Percentiles rank a stretch among this genome's conserved stretches.
phyloP scores from a whole-genome alignment of 1,139 yeast genomes.

The Blastobotrys capitulatus region DNA sequence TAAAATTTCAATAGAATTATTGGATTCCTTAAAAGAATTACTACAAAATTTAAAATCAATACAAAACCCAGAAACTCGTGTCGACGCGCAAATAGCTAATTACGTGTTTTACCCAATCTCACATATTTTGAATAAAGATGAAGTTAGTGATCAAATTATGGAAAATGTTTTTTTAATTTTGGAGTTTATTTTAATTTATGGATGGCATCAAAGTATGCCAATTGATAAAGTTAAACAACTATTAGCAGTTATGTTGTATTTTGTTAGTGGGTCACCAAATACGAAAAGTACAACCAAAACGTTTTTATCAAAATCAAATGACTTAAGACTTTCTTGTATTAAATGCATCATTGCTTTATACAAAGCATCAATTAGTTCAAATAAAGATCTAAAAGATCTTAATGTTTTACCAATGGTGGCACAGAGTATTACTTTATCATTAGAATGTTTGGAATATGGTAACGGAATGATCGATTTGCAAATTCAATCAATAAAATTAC shows the following conservation, averaged over 20 bases:
- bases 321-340: constrained; percentile 42
- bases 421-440: constrained; percentile 41
- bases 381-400: constrained; percentile 5
- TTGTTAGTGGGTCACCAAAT: constrained; percentile 40
- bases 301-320: constrained; percentile 33
- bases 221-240: constrained; percentile 44
- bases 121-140: constrained; percentile 41
- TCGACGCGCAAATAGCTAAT: constrained; percentile 45
- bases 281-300: constrained; percentile 19
- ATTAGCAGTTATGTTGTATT: constrained; percentile 43
- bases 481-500: constrained; percentile 33
- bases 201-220: constrained; percentile 46
- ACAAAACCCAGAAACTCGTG: constrained; percentile 12
- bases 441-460: constrained; percentile 33
- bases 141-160: constrained; percentile 40
- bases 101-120: constrained; percentile 59
- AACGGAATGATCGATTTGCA: constrained; percentile 32
- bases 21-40: constrained; percentile 29
- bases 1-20: constrained; percentile 23
- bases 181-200: constrained; percentile 37
- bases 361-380: constrained; percentile 27
- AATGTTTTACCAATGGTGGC: constrained; percentile 42
- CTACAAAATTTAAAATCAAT: constrained; percentile 14
- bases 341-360: constrained; percentile 35
- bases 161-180: constrained; percentile 42